A percentile compares a stretch with the other conserved stretches of the same genome.
These are phyloP conservation scores for Hymenoscyphus linearis DNA, from an alignment of 2,329 filamentous ascomycete species.

Conservation along the genomic window DNA sequence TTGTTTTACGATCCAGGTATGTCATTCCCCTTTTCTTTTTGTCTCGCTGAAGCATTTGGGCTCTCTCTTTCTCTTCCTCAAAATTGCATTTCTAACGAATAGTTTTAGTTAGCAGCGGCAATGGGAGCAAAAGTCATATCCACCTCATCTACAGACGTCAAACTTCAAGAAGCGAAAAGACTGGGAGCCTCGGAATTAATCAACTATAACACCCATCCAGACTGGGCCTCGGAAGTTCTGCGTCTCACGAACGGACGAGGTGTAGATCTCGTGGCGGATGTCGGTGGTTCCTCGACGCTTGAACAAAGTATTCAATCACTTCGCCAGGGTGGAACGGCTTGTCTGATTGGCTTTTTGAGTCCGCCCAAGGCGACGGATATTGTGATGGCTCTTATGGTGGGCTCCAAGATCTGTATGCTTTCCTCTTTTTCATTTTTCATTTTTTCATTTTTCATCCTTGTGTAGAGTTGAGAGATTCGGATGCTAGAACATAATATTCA, in stretches of 20 bases:
- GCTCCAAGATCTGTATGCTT: not conserved
- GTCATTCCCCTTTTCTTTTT: not conserved
- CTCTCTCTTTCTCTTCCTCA: not conserved
- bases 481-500: not conserved
- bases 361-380: not conserved
- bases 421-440: too few species aligned
- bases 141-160: constrained; percentile 52
- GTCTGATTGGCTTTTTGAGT: not conserved
- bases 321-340: constrained; percentile 33
- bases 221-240: constrained; percentile 38
- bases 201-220: constrained; percentile 52
- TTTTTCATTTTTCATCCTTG: not conserved
- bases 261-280: constrained; percentile 37
- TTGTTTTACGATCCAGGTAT: constrained; percentile 31
- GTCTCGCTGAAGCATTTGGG: too few species aligned
- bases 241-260: constrained; percentile 31
- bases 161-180: constrained; percentile 45
- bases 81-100: not conserved
- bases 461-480: not conserved
- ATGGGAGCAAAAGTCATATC: constrained; percentile 51
- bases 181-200: constrained; percentile 54
- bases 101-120: constrained; percentile 39
- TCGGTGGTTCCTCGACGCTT: constrained; percentile 52
- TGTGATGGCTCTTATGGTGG: not conserved
- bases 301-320: constrained; percentile 49